Conservation (phyloP, 768 basidiomycete genomes). For the Amanita exitialis region DNA sequence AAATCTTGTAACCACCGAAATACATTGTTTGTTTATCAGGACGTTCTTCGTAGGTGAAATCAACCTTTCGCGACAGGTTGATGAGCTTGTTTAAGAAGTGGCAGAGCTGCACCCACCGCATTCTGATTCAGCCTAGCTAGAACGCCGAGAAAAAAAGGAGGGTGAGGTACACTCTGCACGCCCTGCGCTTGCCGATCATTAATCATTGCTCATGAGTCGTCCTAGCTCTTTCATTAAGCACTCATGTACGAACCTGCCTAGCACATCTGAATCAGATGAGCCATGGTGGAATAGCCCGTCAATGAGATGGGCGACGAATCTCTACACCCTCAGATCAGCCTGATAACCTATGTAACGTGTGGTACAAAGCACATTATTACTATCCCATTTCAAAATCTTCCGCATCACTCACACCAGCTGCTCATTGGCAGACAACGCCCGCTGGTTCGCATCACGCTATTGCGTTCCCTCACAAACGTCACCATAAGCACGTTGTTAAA, state of each 20-base stretch:
- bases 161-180: conserved; percentile 50
- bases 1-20: not conserved
- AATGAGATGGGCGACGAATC: conserved; percentile 45
- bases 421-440: conserved; percentile 49
- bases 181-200: conserved; percentile 67
- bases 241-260: conserved; percentile 65
- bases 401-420: conserved; percentile 81
- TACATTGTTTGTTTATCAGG: not conserved
- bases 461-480: conserved; percentile 60
- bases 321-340: conserved; percentile 32
- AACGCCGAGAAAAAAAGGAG: conserved; percentile 6
- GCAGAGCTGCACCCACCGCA: conserved; percentile 42
- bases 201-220: conserved; percentile 56
- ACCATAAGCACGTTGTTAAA: conserved; percentile 66
- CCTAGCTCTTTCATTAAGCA: conserved; percentile 62
- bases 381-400: conserved; percentile 80
- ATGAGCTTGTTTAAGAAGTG: conserved; percentile 67
- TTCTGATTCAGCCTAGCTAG: conserved; percentile 3
- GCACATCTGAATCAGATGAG: conserved; percentile 51
- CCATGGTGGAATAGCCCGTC: conserved; percentile 43
- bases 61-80: conserved; percentile 28
- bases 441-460: conserved; percentile 47
- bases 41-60: not conserved
- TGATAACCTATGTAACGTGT: too few relatives aligned
- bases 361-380: conserved; percentile 67